Conservation (phyloP, 805 yeast genomes). For the Candida yuanshanica region DNA sequence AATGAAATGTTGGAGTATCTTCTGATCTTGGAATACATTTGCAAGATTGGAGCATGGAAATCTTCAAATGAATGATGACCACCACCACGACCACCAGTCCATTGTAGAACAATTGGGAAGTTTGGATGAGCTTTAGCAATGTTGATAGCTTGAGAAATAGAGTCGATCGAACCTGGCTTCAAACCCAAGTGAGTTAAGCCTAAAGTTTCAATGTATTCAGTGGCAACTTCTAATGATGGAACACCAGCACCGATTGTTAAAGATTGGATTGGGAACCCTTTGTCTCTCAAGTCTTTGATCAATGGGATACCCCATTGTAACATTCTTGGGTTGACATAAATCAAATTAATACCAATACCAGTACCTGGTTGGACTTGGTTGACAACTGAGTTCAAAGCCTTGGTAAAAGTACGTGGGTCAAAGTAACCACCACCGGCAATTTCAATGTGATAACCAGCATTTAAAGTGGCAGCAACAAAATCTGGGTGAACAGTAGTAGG, state of each 20-base stretch:
- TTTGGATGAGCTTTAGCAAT: conserved; percentile 94
- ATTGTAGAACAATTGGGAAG: conserved; percentile 96
- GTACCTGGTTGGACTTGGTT: conserved; percentile 71
- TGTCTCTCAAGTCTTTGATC: conserved; percentile 79
- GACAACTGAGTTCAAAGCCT: conserved; percentile 72
- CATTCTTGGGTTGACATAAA: conserved; percentile 96
- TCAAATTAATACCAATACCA: conserved; percentile 86
- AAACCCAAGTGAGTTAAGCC: conserved; percentile 92
- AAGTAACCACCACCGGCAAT: conserved; percentile 99
- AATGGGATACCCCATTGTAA: conserved; percentile 98
- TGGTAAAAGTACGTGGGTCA: conserved; percentile 59
- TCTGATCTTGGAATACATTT: conserved; percentile 93
- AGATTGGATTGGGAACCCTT: conserved; percentile 94
- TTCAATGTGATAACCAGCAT: conserved; percentile 96
- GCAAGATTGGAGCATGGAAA: conserved; percentile 95
- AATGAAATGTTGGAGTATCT: conserved; percentile 82
- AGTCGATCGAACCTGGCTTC: conserved; percentile 96
- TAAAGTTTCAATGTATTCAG: conserved; percentile 89
- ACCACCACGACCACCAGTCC: conserved; percentile 99
- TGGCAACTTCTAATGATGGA: conserved; percentile 94
- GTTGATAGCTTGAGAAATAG: conserved; percentile 77
- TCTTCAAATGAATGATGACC: conserved; percentile 99
- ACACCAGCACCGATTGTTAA: conserved; percentile 99
- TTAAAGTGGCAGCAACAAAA: conserved; percentile 88
- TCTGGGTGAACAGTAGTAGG: conserved; percentile 95